Base-by-base conservation (phyloP, 1,284 basidiomycete species). In the Ustilago shanxiensis region DNA sequence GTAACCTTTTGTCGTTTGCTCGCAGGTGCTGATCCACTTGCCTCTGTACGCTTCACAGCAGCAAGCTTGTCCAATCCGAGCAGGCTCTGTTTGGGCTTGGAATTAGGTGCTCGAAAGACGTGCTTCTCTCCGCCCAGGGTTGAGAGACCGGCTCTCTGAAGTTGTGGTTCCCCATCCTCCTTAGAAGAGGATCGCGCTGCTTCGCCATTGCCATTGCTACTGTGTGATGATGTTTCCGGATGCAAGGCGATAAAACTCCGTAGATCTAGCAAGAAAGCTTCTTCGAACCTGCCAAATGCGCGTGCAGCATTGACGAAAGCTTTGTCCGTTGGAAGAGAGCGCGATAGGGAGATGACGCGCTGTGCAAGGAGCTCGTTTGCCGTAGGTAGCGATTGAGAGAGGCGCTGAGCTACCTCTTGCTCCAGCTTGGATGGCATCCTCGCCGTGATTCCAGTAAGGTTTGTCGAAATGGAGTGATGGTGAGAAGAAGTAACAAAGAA, bases 251-350 rank as follows among this genome's bases (percentile, higher is more conserved):
- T 63, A 47, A 57, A 66, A 44, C 53, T 51, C 31, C 79, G 80
- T 18, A 92, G 86, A 28, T 91, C 89, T 31, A 89, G 82, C 24
- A 92, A 88, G 64, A 90, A 89, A 18, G 89, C 88, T 69, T 89
- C 90, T 81, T 92, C 89, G 84, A 95, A 95, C 88, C 93, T 93
- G 85, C 93, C 94, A 87, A 96, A 96, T 31, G 91, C 89, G 66
- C 89, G 90, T 54, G 93, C 91, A 77, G 94, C 94, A 91, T 80
- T 61, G 71, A 77, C 75, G 35, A 84, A 79, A 28, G 59, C 68
- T 45, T 66, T 61, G 49, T 83, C 75, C 2, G 76, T 57, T 8
- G 80, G 79, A 2, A 74, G 54, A 11, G 71, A 75, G 13, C 75
- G 65, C 0, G 79, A 82, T 14, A 85, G 69, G 11, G 72, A 65